A percentile compares a stretch with the other conserved stretches of the same genome.
Evolutionary conservation across 768 basidiomycete species (phyloP).

Genomic region (Boletellus emodensis): DNA sequence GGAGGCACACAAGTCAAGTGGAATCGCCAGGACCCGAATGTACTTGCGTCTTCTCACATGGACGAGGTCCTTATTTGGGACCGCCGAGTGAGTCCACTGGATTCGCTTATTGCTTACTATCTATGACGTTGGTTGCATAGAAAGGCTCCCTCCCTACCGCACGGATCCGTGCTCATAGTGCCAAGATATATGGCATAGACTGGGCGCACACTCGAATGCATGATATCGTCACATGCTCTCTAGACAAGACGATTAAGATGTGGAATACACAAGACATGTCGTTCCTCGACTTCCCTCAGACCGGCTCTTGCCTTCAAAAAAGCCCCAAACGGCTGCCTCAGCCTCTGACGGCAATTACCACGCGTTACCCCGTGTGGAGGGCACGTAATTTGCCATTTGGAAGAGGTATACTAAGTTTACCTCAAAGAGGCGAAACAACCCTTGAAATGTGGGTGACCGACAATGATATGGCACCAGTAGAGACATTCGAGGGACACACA

Average conservation of each 20-base stretch:
- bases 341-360: conserved; percentile 56
- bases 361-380: conserved; percentile 90
- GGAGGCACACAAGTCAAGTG: conserved; percentile 96
- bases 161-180: conserved; percentile 74
- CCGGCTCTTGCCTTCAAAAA: conserved; percentile 9
- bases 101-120: not conserved
- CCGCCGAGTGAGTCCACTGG: conserved; percentile 57
- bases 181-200: conserved; percentile 97
- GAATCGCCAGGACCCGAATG: conserved; percentile 82
- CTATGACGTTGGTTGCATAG: conserved; percentile 34
- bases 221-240: conserved; percentile 89
- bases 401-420: conserved; percentile 77
- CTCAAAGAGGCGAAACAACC: conserved; percentile 80
- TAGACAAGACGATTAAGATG: conserved; percentile 90
- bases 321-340: conserved; percentile 15
- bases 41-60: conserved; percentile 86
- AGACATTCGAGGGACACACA: conserved; percentile 80
- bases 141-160: conserved; percentile 85
- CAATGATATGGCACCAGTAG: conserved; percentile 44
- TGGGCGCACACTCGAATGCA: conserved; percentile 77
- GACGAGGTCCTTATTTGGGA: conserved; percentile 94
- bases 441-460: conserved; percentile 74
- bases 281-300: conserved; percentile 13
- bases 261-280: conserved; percentile 48
- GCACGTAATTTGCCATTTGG: conserved; percentile 93